Conservation (phyloP, 768 basidiomycete species). For the Psilocybe azurescens region DNA sequence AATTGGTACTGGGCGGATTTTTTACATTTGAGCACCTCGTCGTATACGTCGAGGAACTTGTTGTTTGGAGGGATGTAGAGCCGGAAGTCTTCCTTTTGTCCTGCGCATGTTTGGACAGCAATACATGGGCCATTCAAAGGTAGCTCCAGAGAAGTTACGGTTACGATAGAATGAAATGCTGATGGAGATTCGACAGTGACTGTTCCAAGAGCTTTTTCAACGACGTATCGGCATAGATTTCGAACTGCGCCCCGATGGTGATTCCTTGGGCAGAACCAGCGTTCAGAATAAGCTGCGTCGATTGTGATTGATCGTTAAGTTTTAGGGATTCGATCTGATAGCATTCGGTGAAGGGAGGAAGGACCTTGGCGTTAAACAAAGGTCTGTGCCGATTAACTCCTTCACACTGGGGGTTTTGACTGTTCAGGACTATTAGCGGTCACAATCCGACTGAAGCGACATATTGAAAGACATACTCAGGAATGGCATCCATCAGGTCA, state of each 20-base stretch:
- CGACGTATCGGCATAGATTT: not conserved
- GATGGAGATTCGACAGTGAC: too few relatives aligned
- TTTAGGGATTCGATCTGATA: not conserved
- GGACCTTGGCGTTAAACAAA: conserved; percentile 5
- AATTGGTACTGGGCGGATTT: too few relatives aligned
- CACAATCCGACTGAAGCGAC: not conserved
- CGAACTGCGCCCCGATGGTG: not conserved
- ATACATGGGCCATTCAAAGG: too few relatives aligned
- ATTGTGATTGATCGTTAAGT: not conserved
- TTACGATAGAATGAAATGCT: too few relatives aligned
- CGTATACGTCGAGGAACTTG: too few relatives aligned
- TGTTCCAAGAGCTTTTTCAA: too few relatives aligned
- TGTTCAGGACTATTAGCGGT: not conserved
- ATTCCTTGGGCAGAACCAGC: conserved; percentile 8
- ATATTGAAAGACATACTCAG: not conserved
- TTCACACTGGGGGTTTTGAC: conserved; percentile 22
- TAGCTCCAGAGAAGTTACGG: too few relatives aligned
- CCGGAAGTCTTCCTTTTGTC: too few relatives aligned
- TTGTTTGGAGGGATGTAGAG: too few relatives aligned
- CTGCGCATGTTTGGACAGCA: too few relatives aligned
- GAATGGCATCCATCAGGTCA: not conserved
- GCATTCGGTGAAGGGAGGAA: not conserved
- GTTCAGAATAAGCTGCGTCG: not conserved
- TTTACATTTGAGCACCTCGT: too few relatives aligned
- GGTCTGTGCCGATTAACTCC: conserved; percentile 8